Evolutionary conservation across 75 land plant species (phyloP), one percentile per base, ranked within the genome.

Genomic region (Selaginella tamariscina): DNA sequence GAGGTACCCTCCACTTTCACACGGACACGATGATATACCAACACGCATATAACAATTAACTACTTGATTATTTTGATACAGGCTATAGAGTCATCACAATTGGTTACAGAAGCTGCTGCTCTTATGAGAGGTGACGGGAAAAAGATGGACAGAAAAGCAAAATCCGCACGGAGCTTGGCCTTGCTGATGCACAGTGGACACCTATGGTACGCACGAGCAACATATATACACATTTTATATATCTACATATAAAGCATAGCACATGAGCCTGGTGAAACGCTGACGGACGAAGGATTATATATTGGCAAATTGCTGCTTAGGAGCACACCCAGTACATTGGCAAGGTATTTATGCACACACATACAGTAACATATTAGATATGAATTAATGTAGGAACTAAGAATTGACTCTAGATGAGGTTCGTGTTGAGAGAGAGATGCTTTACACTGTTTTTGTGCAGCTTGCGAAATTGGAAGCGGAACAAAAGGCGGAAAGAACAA

Each of bases 251-350:
- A n/a, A n/a, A n/a, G n/a, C n/a, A n/a, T n/a, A n/a, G n/a, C n/a
- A n/a, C n/a, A n/a, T 68, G 69, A 95, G 99, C 92, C 96, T 60
- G 99, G 99, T 59, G 99, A 95, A 71, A 72, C 85, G 54, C 71
- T 95, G 79, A 83, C 65, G 68, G 99, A 91, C 85, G 99, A 28
- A 95, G 96, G 31, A 87, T 60, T 70, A 33, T 79, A 72, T 95
- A 95, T 55, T 90, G 99, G 99, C 96, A 87, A 79, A 87, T 90
- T 96, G 96, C 99, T 60, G 99, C 96, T 15, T 85, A 94, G 82
- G 99, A 90, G 69, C 99, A 95, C 68, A 90, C 96, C 27, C 92
- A n/a, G n/a, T n/a, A n/a, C n/a, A n/a, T n/a, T n/a, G n/a, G n/a
- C n/a, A n/a, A n/a, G n/a, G n/a, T n/a, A n/a, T n/a, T n/a, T n/a